Conservation (phyloP, 2,329 filamentous ascomycete species). For the Ophiostoma tasmaniense region DNA sequence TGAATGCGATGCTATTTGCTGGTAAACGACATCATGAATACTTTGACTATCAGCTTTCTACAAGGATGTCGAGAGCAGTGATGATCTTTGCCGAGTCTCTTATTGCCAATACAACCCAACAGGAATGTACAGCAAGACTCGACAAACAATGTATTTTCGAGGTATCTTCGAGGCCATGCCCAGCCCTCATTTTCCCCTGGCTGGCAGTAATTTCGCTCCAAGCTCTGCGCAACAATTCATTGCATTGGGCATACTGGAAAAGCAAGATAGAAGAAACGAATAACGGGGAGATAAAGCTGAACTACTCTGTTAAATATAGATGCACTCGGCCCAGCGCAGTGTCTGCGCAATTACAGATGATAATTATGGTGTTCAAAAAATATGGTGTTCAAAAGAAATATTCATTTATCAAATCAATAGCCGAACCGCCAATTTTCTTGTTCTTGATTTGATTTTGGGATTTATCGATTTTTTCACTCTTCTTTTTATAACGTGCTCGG, state of each 20-base stretch:
- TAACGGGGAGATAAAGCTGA: background rate
- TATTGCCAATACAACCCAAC: background rate
- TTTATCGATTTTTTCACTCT: background rate
- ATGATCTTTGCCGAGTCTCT: background rate
- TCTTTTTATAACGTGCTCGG: background rate
- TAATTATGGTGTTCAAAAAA: too few species aligned
- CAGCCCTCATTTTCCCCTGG: background rate
- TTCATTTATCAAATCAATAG: background rate
- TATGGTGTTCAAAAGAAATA: too few species aligned
- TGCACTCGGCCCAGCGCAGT: background rate
- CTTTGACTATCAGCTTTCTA: background rate
- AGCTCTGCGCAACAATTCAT: background rate
- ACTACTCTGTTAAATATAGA: background rate
- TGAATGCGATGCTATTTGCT: background rate
- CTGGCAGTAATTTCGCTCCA: background rate
- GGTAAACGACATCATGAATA: background rate
- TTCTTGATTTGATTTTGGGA: background rate
- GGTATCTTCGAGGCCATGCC: background rate
- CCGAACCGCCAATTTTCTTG: background rate
- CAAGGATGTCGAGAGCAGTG: background rate
- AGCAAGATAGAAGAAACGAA: background rate
- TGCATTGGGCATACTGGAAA: background rate
- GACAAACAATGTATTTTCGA: background rate
- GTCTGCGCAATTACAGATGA: background rate
- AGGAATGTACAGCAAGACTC: background rate